Percentiles rank a stretch among this genome's conserved stretches.
Conservation (phyloP, 352 stramenopile species). For the Phytophthora sp. region DNA sequence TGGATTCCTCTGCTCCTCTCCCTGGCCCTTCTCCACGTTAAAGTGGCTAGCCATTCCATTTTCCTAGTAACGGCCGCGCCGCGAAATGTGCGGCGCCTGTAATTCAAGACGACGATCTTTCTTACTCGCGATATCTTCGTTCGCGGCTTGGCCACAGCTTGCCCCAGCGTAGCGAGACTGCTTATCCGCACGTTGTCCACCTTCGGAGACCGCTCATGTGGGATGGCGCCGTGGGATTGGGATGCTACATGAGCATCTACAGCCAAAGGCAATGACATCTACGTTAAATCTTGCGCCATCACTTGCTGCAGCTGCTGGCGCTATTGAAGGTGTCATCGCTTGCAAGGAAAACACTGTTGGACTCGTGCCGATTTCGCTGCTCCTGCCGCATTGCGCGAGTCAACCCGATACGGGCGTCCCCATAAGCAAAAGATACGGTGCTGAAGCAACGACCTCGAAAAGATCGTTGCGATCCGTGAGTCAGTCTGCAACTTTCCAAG, state of each 20-base stretch:
- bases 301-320: background rate
- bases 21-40: conserved; percentile 26
- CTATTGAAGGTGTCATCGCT: background rate
- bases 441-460: conserved; percentile 31
- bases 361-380: background rate
- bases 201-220: conserved; percentile 9
- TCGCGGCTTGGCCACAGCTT: background rate
- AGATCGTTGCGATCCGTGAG: conserved; percentile 30
- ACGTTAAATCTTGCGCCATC: background rate
- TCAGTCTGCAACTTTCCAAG: conserved; percentile 10
- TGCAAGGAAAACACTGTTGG: background rate
- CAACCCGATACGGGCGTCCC: too few relatives aligned
- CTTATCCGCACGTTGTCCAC: conserved; percentile 8
- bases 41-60: conserved; percentile 30
- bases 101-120: conserved; percentile 17
- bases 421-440: conserved; percentile 30
- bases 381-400: too few relatives aligned
- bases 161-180: background rate
- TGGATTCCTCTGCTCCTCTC: conserved; percentile 29
- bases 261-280: background rate
- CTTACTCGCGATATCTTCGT: background rate
- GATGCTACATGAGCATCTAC: too few relatives aligned
- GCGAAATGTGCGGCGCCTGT: conserved; percentile 23
- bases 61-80: conserved; percentile 32
- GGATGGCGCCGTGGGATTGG: conserved; percentile 15